phyloP scores from a whole-genome alignment of 1,284 basidiomycete genomes.

The Leccinum griseonigrum region DNA sequence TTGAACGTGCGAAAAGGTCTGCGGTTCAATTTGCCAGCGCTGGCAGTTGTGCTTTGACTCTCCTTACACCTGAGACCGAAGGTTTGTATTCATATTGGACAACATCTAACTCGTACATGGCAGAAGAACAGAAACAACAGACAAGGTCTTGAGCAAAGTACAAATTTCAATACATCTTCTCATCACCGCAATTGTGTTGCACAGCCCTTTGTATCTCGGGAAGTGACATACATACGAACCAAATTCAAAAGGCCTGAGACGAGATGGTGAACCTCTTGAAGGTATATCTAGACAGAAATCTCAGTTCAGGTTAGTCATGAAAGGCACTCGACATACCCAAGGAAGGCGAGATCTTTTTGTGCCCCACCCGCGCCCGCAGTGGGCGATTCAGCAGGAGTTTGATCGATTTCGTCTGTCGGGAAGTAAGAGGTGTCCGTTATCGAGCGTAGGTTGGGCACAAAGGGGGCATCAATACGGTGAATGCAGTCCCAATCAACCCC shows the following conservation, averaged over 20 bases:
- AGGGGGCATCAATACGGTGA: constrained; percentile 90
- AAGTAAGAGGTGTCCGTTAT: constrained; percentile 97
- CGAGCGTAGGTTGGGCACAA: constrained; percentile 89
- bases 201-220: neutral
- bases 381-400: constrained; percentile 68
- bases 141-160: constrained; percentile 4
- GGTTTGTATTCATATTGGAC: neutral
- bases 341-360: constrained; percentile 88
- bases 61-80: no score
- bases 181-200: neutral
- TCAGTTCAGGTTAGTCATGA: constrained; percentile 8
- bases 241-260: constrained; percentile 36
- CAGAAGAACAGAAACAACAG: neutral
- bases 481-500: constrained; percentile 95
- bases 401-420: constrained; percentile 95
- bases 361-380: constrained; percentile 57
- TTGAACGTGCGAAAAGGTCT: neutral
- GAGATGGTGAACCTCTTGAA: constrained; percentile 71
- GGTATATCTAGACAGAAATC: constrained; percentile 52
- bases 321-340: constrained; percentile 60
- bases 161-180: constrained; percentile 1
- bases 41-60: neutral
- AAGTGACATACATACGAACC: neutral
- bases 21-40: neutral
- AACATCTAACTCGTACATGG: constrained; percentile 4